phyloP scores from a whole-genome alignment of 2,329 filamentous ascomycete genomes.

The Huntiella savannae region DNA sequence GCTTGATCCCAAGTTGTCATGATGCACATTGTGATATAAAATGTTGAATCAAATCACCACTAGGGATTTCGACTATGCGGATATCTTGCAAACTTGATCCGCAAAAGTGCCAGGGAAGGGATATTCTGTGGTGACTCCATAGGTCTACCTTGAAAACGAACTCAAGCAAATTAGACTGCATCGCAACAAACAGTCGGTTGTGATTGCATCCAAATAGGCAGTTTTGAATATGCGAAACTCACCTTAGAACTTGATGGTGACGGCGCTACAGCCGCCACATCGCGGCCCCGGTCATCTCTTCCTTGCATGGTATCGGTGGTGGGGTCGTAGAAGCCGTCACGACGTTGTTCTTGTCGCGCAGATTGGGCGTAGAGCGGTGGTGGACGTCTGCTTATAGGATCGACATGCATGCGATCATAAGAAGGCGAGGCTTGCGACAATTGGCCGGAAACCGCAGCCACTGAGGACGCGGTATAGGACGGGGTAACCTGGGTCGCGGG shows the following conservation, averaged over 20 bases:
- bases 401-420: conserved; percentile 15
- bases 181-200: too few species aligned
- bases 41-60: too few species aligned
- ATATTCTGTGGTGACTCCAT: too few species aligned
- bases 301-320: conserved; percentile 26
- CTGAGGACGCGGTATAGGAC: conserved; percentile 12
- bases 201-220: too few species aligned
- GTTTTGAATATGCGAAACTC: too few species aligned
- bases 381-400: conserved; percentile 7
- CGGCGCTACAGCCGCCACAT: conserved; percentile 19
- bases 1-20: too few species aligned
- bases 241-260: conserved; percentile 14
- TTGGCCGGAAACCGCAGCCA: conserved; percentile 19
- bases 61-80: too few species aligned
- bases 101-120: too few species aligned
- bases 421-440: conserved; percentile 18
- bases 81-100: too few species aligned
- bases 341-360: conserved; percentile 15
- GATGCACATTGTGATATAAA: too few species aligned
- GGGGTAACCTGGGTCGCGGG: not conserved
- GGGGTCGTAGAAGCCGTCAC: conserved; percentile 33
- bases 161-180: too few species aligned
- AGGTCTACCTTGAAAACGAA: too few species aligned
- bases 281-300: not conserved
- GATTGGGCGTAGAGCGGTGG: conserved; percentile 18